These are phyloP conservation scores for Zygosaccharomyces pseudobailii DNA, from an alignment of 1,139 yeast genomes.

Conservation along the genomic window DNA sequence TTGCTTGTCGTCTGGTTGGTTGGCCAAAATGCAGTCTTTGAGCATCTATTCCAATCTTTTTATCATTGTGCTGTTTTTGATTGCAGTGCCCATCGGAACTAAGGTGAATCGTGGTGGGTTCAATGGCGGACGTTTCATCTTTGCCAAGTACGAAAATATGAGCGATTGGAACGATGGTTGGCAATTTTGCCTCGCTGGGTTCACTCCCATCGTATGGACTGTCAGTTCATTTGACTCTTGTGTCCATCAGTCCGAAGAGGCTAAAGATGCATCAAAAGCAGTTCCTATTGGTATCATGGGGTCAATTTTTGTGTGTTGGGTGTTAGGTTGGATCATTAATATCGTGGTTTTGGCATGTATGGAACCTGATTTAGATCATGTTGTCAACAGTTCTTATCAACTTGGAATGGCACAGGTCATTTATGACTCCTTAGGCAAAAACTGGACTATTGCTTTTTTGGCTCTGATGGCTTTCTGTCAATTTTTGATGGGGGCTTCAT, in stretches of 20 bases:
- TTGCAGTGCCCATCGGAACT: constrained; percentile 60
- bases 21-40: constrained; percentile 55
- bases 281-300: constrained; percentile 60
- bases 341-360: constrained; percentile 54
- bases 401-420: constrained; percentile 62
- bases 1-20: constrained; percentile 45
- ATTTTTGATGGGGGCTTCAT: constrained; percentile 63
- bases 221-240: constrained; percentile 67
- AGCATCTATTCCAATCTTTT: constrained; percentile 53
- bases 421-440: constrained; percentile 58
- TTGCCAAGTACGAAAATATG: constrained; percentile 49
- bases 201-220: constrained; percentile 64
- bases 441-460: constrained; percentile 66
- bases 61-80: constrained; percentile 52
- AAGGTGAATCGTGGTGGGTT: constrained; percentile 29
- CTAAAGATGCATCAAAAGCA: constrained; percentile 55
- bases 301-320: constrained; percentile 55
- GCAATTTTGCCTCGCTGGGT: constrained; percentile 41
- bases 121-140: constrained; percentile 45
- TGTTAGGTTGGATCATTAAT: constrained; percentile 54
- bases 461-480: constrained; percentile 54
- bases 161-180: constrained; percentile 62
- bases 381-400: constrained; percentile 44
- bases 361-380: constrained; percentile 43
- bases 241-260: constrained; percentile 70